Evolutionary conservation across 2,329 filamentous ascomycete species (phyloP).

Genomic region (Trichoderma asperellum): DNA sequence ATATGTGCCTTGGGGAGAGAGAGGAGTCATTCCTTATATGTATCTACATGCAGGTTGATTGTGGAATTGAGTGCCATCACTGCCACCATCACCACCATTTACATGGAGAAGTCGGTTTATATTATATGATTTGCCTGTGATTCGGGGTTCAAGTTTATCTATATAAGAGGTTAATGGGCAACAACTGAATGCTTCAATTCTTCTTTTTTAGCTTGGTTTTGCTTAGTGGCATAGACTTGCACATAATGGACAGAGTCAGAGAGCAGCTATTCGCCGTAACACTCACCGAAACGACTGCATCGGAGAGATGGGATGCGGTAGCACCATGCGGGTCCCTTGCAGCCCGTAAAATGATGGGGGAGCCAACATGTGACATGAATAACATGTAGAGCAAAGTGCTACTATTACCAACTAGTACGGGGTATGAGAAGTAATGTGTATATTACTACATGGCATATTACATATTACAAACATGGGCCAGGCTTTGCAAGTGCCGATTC

Average conservation of each 20-base stretch:
- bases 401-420: background rate
- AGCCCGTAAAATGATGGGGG: conserved; percentile 18
- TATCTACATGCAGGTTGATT: background rate
- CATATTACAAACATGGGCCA: background rate
- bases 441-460: background rate
- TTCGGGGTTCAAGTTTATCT: background rate
- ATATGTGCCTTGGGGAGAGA: background rate
- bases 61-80: background rate
- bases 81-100: background rate
- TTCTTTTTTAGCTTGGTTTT: background rate
- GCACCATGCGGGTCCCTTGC: conserved; percentile 22
- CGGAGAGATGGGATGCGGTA: conserved; percentile 23
- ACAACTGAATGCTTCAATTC: no score
- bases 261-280: background rate
- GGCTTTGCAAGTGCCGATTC: background rate
- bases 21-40: background rate
- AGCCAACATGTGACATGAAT: conserved; percentile 13
- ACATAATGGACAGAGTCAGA: background rate
- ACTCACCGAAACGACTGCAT: conserved; percentile 21
- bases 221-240: background rate
- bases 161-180: background rate
- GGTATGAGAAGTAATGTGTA: background rate
- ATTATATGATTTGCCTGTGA: background rate
- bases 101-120: conserved; percentile 1
- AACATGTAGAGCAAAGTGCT: background rate